Conservation (phyloP, 2,329 filamentous ascomycete genomes). For the Aphanocladium album region DNA sequence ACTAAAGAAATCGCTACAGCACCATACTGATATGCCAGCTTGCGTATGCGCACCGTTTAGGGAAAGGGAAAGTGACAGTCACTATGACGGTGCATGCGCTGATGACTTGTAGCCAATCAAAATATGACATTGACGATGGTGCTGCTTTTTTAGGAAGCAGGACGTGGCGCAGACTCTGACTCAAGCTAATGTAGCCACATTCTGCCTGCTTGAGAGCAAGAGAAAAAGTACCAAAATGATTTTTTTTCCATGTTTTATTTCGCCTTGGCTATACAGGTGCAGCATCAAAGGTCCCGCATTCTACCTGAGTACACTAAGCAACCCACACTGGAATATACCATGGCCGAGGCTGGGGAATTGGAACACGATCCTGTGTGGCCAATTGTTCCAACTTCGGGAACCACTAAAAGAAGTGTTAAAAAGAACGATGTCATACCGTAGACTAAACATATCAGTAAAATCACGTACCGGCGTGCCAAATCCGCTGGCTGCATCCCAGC, state of each 20-base stretch:
- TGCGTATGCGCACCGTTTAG: no score
- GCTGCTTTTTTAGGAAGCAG: not conserved
- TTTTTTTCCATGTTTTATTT: no score
- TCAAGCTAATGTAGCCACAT: no score
- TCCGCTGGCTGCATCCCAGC: conserved; percentile 8
- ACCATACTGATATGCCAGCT: no score
- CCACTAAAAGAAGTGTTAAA: not conserved
- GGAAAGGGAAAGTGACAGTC: not conserved
- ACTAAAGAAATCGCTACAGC: no score
- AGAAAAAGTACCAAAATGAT: not conserved
- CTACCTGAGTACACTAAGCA: not conserved
- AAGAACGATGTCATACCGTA: no score
- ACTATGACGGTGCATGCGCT: conserved; percentile 6
- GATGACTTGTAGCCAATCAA: not conserved
- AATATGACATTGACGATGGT: not conserved
- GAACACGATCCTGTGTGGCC: not conserved
- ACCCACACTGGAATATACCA: conserved; percentile 10
- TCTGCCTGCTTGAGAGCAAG: not conserved
- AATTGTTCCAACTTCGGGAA: conserved; percentile 5
- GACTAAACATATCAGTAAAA: no score
- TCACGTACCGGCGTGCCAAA: conserved; percentile 8
- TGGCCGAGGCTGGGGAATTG: not conserved
- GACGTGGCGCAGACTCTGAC: not conserved
- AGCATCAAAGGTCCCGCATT: no score
- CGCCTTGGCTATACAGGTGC: no score